These are phyloP conservation scores for Russula emetica DNA, from an alignment of 768 basidiomycete species.

Conservation along the genomic window DNA sequence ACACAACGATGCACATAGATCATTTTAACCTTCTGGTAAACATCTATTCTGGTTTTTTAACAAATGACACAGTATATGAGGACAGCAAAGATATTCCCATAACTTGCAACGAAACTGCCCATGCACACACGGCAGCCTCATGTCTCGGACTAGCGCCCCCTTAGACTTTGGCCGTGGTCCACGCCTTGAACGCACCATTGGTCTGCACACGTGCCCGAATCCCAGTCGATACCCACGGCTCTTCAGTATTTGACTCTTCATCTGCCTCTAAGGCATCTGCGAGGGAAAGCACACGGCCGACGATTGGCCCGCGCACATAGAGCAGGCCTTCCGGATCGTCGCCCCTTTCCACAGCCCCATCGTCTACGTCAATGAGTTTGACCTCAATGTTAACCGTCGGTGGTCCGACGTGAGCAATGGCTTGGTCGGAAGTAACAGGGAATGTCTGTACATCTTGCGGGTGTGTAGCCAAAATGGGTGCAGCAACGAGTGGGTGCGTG, in stretches of 20 bases:
- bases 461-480: conserved; percentile 78
- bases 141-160: neutral
- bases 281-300: conserved; percentile 50
- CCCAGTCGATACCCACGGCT: conserved; percentile 34
- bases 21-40: neutral
- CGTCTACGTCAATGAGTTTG: conserved; percentile 67
- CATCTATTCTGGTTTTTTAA: neutral
- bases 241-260: conserved; percentile 26
- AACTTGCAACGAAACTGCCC: neutral
- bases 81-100: neutral
- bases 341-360: conserved; percentile 59
- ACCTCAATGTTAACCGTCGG: conserved; percentile 84
- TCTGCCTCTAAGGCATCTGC: conserved; percentile 39
- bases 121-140: conserved; percentile 9
- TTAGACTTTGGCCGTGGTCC: conserved; percentile 5
- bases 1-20: neutral
- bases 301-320: conserved; percentile 65
- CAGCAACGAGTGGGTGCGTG: conserved; percentile 59
- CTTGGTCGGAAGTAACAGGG: conserved; percentile 35
- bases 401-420: conserved; percentile 59
- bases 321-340: conserved; percentile 61
- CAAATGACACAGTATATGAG: neutral
- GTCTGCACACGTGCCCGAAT: conserved; percentile 35
- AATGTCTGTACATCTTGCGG: conserved; percentile 82
- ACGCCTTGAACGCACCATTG: conserved; percentile 39